These are phyloP conservation scores for Malus domestica DNA, from an alignment of 306 rosid genomes.

Conservation along the genomic window ASM211411v1 NC_041804.1:23501001-23501500, in stretches of 20 bases:
- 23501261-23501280: constrained; percentile 41
- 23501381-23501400: too few species aligned
- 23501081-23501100: constrained; percentile 25
- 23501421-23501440: too few species aligned
- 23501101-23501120: constrained; percentile 13
- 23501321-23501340: background rate
- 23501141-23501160: constrained; percentile 30
- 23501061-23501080: constrained; percentile 18
- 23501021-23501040: constrained; percentile 31
- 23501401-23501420: too few species aligned
- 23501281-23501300: constrained; percentile 44
- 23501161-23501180: constrained; percentile 26
- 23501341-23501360: background rate
- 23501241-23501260: constrained; percentile 16
- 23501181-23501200: constrained; percentile 15
- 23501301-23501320: constrained; percentile 51
- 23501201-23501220: constrained; percentile 12
- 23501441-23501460: too few species aligned
- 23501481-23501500: too few species aligned
- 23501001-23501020: constrained; percentile 34
- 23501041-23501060: constrained; percentile 32
- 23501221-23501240: constrained; percentile 24
- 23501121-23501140: constrained; percentile 32
- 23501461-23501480: too few species aligned
- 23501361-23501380: background rate